Conservation (phyloP, 805 yeast species). For the Ogataea methylovora region DNA sequence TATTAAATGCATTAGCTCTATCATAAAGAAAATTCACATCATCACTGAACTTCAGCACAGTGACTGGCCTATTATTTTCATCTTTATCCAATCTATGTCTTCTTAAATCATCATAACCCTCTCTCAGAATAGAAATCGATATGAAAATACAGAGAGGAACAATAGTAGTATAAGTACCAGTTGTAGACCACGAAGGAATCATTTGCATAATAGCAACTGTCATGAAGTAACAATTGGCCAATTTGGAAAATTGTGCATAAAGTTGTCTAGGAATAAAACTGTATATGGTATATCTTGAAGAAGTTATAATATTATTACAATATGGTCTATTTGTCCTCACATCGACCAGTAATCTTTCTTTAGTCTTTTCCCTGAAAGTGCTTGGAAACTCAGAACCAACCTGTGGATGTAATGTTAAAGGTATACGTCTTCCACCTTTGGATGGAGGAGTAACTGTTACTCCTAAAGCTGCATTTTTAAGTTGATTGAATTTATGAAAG, state of each 20-base stretch:
- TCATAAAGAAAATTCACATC: not conserved
- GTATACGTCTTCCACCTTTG: conserved; percentile 68
- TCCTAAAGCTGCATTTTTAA: conserved; percentile 33
- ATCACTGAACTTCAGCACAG: conserved; percentile 26
- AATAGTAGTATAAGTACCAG: conserved; percentile 92
- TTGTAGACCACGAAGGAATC: conserved; percentile 96
- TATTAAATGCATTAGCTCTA: conserved; percentile 7
- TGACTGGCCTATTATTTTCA: conserved; percentile 59
- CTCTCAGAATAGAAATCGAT: conserved; percentile 82
- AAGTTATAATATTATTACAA: conserved; percentile 62
- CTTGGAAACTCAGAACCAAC: conserved; percentile 14
- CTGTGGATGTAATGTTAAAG: conserved; percentile 43
- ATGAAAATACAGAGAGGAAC: conserved; percentile 82
- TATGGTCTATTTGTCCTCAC: conserved; percentile 62
- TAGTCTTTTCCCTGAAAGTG: conserved; percentile 22
- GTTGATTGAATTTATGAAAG: no score
- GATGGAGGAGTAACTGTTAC: conserved; percentile 43
- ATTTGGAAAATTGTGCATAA: conserved; percentile 82
- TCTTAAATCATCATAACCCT: conserved; percentile 88
- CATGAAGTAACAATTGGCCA: conserved; percentile 89
- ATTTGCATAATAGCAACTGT: conserved; percentile 86
- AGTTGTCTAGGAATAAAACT: conserved; percentile 85
- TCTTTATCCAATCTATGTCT: conserved; percentile 79
- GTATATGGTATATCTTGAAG: conserved; percentile 76
- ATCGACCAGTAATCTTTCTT: conserved; percentile 42